Percentiles rank a stretch among this genome's conserved stretches.
These are phyloP conservation scores for Trypanosoma vivax DNA, from an alignment of 208 protist species.

Conservation along the genomic window DNA sequence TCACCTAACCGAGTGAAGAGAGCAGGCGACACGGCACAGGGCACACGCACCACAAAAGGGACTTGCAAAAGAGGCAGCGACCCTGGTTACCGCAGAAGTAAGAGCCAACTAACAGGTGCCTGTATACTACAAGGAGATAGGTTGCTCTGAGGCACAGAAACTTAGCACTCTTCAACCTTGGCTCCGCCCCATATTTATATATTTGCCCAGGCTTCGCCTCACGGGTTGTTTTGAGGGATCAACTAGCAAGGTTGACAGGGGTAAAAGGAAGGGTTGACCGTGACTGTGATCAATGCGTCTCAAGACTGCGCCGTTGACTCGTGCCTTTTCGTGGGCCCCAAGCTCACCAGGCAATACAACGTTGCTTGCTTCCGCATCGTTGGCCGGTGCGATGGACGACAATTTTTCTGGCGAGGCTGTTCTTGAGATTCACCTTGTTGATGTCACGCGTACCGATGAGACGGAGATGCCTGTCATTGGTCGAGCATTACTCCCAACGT, in stretches of 20 bases:
- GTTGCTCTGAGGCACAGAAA: too few species aligned
- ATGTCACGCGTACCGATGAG: constrained; percentile 66
- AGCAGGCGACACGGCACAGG: too few species aligned
- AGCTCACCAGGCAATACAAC: constrained; percentile 33
- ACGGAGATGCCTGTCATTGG: constrained; percentile 58
- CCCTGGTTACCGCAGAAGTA: too few species aligned
- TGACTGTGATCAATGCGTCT: constrained; percentile 33
- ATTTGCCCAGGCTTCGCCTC: background rate
- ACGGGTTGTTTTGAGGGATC: background rate
- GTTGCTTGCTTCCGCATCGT: constrained; percentile 63
- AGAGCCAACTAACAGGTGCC: too few species aligned
- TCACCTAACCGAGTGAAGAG: too few species aligned
- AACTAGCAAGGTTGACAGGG: background rate
- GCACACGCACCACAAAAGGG: too few species aligned
- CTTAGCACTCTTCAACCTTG: too few species aligned
- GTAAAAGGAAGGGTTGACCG: background rate
- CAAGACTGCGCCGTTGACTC: constrained; percentile 48
- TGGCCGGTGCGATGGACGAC: constrained; percentile 63
- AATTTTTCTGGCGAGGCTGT: constrained; percentile 63
- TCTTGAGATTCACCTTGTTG: constrained; percentile 58
- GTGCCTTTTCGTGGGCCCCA: constrained; percentile 77
- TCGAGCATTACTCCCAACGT: constrained; percentile 41
- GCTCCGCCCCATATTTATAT: background rate
- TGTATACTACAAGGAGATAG: too few species aligned
- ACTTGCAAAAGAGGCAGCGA: too few species aligned